A percentile compares a stretch with the other conserved stretches of the same genome.
Evolutionary conservation across 495 filamentous ascomycete genomes (phyloP).

Genomic region (Sporormia fimetaria): DNA sequence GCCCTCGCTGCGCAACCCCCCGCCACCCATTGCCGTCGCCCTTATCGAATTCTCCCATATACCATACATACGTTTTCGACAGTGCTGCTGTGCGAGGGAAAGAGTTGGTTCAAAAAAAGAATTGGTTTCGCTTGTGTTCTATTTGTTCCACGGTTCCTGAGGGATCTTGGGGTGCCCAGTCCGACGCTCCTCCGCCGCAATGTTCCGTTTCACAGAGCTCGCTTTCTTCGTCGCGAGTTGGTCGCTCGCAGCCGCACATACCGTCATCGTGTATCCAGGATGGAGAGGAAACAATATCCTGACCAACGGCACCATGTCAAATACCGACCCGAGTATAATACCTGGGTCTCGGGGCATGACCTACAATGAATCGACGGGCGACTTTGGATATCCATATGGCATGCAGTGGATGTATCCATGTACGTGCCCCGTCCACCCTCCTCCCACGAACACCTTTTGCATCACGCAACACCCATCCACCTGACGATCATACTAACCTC

Average conservation of each 20-base stretch:
- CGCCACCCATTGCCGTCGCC: too few relatives aligned
- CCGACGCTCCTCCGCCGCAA: background rate
- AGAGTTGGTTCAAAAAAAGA: too few relatives aligned
- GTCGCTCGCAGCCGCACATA: slow-evolving; percentile 58
- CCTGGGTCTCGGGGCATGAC: slow-evolving; percentile 40
- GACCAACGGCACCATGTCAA: slow-evolving; percentile 48
- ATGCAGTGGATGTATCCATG: slow-evolving; percentile 99
- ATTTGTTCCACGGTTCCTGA: too few relatives aligned
- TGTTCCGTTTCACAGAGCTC: slow-evolving; percentile 32
- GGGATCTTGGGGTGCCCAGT: background rate
- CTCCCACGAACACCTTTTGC: too few relatives aligned
- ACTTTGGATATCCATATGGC: slow-evolving; percentile 64
- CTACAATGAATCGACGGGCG: slow-evolving; percentile 30
- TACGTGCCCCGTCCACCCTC: slow-evolving; percentile 38
- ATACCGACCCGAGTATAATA: slow-evolving; percentile 25
- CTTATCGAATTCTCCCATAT: too few relatives aligned
- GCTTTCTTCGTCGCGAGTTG: slow-evolving; percentile 31
- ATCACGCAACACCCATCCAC: background rate
- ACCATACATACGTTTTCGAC: too few relatives aligned
- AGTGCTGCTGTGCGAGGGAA: too few relatives aligned
- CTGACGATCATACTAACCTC: slow-evolving; percentile 7
- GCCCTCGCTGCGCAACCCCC: too few relatives aligned
- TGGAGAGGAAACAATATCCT: slow-evolving; percentile 90
- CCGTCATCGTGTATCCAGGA: slow-evolving; percentile 81
- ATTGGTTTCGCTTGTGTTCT: too few relatives aligned